A percentile compares a stretch with the other conserved stretches of the same genome.
Conservation (phyloP, 192 early-diverging fungal species). For the Rhizophagus clarus region DNA sequence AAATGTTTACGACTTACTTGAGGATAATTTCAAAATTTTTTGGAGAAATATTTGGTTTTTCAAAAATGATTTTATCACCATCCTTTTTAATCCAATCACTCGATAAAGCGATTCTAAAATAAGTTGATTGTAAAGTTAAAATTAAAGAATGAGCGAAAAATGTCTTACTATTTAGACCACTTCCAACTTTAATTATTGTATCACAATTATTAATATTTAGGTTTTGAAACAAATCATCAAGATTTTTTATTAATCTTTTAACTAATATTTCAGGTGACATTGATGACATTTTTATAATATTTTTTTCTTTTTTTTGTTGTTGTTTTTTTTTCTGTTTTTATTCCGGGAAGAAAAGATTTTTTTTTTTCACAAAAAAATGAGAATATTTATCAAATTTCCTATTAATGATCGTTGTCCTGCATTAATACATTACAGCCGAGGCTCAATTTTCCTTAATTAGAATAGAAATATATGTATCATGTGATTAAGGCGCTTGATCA, state of each 20-base stretch:
- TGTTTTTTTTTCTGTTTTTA: no score
- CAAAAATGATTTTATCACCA: not conserved
- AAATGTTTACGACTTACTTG: not conserved
- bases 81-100: not conserved
- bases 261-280: not conserved
- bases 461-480: no score
- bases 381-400: no score
- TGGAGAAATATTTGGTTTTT: not conserved
- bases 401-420: no score
- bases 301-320: no score
- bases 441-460: no score
- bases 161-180: not conserved
- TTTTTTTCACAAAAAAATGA: no score
- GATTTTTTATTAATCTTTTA: not conserved
- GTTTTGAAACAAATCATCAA: not conserved
- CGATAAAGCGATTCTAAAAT: not conserved
- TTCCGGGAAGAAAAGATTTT: no score
- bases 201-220: not conserved
- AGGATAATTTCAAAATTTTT: conserved; percentile 1
- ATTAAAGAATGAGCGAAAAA: not conserved
- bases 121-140: not conserved
- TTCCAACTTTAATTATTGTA: not conserved
- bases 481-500: no score
- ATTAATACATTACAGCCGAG: no score
- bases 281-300: no score